These are phyloP conservation scores for Plasmodium falciparum DNA, from an alignment of 169 alveolate species.

Conservation along the genomic window DNA sequence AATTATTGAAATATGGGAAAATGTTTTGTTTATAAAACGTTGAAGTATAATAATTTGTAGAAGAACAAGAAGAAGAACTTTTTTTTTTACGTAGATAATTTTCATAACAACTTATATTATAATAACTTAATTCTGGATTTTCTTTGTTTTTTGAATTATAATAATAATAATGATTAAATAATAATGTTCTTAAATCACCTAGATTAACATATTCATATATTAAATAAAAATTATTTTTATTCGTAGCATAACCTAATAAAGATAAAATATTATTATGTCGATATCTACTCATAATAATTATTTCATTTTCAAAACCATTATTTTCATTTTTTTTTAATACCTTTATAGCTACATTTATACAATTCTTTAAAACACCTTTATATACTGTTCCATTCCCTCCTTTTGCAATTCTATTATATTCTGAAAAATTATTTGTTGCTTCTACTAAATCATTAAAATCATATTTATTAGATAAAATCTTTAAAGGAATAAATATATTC, in stretches of 20 bases:
- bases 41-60: background rate
- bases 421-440: conserved; percentile 70
- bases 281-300: conserved; percentile 71
- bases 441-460: conserved; percentile 42
- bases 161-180: conserved; percentile 67
- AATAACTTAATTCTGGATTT: conserved; percentile 3
- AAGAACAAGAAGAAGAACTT: background rate
- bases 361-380: conserved; percentile 61
- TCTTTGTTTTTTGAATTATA: conserved; percentile 38
- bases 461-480: conserved; percentile 52
- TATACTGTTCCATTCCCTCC: conserved; percentile 73
- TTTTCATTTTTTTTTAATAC: conserved; percentile 69
- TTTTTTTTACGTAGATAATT: conserved; percentile 14
- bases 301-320: conserved; percentile 73
- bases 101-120: background rate
- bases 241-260: conserved; percentile 53
- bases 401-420: conserved; percentile 58
- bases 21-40: conserved; percentile 3
- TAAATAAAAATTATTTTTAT: conserved; percentile 44
- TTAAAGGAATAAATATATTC: conserved; percentile 42
- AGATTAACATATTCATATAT: conserved; percentile 44
- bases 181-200: conserved; percentile 70
- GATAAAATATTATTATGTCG: conserved; percentile 75
- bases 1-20: background rate
- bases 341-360: conserved; percentile 64